Evolutionary conservation across 164 flowering plant genomes (phyloP), one percentile per base, ranked within the genome.

Genomic region (Macadamia tetraphylla): DNA sequence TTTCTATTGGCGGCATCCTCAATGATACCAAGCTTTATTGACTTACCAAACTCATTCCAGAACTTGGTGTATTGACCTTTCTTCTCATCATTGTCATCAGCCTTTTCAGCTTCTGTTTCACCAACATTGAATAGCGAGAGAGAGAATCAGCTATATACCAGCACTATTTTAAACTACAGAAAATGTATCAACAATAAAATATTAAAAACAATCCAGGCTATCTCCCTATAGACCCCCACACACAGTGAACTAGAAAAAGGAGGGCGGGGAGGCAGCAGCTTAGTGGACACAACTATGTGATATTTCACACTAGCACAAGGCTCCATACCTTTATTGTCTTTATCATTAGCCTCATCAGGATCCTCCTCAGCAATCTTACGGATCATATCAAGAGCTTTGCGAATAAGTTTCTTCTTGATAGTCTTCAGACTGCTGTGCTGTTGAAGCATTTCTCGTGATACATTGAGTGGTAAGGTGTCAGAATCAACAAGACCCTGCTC

Each of bases 391-490:
- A 88, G 88, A 58, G 90, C 90, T 80, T 88, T 86, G 35, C 89
- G 67, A 64, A 88, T 85, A 42, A 86, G 85, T 58, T 88, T 88
- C 83, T 88, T 88, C 84, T 86, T 88, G 49, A 88, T 88, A 8
- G 90, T 86, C 66, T 86, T 88, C 76, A 88, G 76, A 67, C 90
- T 88, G 76, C 85, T 83, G 72, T 88, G 88, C 67, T 83, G 87
- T 78, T 88, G 93, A 71, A 88, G 87, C 90, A 88, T 86, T 78
- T 88, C 93, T 64, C 93, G 77, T 31, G 93, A 88, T 10, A 88
- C 90, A 73, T 88, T 88, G 6, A 88, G 85, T 1, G 93, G 93
- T 29, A 88, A 68, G 40, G 88, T 83, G 73, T 88, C 93, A 8
- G 90, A 88, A 79, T 88, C 93, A 72, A 88, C 87, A 67, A 88